Percentiles rank a stretch among this genome's conserved stretches.
Evolutionary conservation across 179 eudicot genomes (phyloP).

Genomic region (Patellifolia procumbens): DNA sequence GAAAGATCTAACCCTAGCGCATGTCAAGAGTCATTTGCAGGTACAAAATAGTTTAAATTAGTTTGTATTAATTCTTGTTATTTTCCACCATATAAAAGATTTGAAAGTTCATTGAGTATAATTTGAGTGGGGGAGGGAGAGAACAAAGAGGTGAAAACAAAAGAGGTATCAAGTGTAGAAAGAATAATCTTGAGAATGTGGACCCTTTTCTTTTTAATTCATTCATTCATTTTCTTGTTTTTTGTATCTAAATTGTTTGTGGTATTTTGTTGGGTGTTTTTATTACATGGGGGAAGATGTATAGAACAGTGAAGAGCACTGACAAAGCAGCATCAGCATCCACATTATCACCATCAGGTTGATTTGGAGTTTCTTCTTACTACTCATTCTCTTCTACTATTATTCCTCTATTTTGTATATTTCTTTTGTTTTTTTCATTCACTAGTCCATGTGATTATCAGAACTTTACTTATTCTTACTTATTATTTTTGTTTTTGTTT

Average conservation of each 20-base stretch:
- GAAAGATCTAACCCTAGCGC: slow-evolving; percentile 90
- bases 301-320: slow-evolving; percentile 81
- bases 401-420: slow-evolving; percentile 12
- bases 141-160: slow-evolving; percentile 16
- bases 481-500: background rate
- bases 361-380: slow-evolving; percentile 31
- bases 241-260: background rate
- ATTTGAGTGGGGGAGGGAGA: background rate
- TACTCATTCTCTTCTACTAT: slow-evolving; percentile 23
- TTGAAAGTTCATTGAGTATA: background rate
- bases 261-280: slow-evolving; percentile 11
- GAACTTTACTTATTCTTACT: background rate
- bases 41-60: slow-evolving; percentile 26
- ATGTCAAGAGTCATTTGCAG: slow-evolving; percentile 94
- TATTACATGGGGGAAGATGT: slow-evolving; percentile 68
- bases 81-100: background rate
- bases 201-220: slow-evolving; percentile 18
- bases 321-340: slow-evolving; percentile 42
- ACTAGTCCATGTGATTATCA: too few species aligned
- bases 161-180: background rate
- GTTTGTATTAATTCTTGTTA: too few species aligned
- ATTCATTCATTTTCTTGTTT: background rate
- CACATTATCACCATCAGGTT: slow-evolving; percentile 31
- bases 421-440: too few species aligned
- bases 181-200: slow-evolving; percentile 21